These are phyloP conservation scores for Capsella bursapastoris DNA, from an alignment of 345 rosid genomes.

Conservation along the genomic window DNA sequence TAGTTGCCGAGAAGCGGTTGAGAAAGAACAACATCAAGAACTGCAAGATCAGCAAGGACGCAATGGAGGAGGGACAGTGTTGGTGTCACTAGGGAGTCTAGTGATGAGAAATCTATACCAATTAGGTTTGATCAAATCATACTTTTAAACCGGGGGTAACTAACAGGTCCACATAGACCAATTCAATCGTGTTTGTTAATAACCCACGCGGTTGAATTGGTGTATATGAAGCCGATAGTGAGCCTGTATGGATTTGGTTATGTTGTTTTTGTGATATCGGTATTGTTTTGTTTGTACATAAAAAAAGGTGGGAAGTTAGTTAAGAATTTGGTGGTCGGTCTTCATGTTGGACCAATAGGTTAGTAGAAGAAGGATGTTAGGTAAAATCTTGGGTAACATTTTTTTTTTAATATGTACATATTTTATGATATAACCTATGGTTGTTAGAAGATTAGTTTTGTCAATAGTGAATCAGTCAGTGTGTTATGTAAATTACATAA, in stretches of 20 bases:
- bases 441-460: slow-evolving; percentile 40
- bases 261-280: not conserved
- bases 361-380: slow-evolving; percentile 37
- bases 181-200: slow-evolving; percentile 33
- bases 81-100: slow-evolving; percentile 83
- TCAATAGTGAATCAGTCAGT: slow-evolving; percentile 25
- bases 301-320: slow-evolving; percentile 31
- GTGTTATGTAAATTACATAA: slow-evolving; percentile 34
- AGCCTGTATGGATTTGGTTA: slow-evolving; percentile 30
- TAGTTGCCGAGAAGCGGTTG: slow-evolving; percentile 49
- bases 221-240: slow-evolving; percentile 27
- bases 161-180: slow-evolving; percentile 24
- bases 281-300: slow-evolving; percentile 18
- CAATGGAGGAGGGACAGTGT: slow-evolving; percentile 61
- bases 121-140: slow-evolving; percentile 81
- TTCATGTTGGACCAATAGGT: slow-evolving; percentile 41
- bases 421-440: slow-evolving; percentile 33
- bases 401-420: slow-evolving; percentile 19
- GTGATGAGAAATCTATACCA: slow-evolving; percentile 87
- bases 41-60: slow-evolving; percentile 15
- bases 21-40: slow-evolving; percentile 56
- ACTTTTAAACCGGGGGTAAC: slow-evolving; percentile 50
- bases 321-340: slow-evolving; percentile 44
- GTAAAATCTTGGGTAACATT: slow-evolving; percentile 15
- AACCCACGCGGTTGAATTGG: slow-evolving; percentile 37